Conservation (phyloP, 2,329 filamentous ascomycete species). For the Paecilomyces niveus region DNA sequence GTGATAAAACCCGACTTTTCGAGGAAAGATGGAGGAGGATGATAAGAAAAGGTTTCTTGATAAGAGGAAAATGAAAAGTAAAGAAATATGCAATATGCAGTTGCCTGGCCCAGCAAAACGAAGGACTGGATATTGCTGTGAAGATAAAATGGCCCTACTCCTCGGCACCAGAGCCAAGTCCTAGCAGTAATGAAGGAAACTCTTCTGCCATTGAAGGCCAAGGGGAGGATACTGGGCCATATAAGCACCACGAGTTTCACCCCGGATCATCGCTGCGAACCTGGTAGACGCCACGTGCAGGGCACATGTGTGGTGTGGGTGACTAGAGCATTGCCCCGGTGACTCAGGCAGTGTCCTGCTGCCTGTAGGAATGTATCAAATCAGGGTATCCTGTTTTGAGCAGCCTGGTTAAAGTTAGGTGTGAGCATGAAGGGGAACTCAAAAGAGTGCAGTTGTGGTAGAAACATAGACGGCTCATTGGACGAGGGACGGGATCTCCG, state of each 20-base stretch:
- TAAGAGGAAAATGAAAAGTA: not conserved
- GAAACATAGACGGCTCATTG: not conserved
- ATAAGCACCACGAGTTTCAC: not conserved
- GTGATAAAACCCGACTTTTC: not conserved
- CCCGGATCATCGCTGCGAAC: not conserved
- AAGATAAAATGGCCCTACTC: not conserved
- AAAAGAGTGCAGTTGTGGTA: not conserved
- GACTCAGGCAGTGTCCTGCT: conserved; percentile 1
- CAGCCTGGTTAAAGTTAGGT: not conserved
- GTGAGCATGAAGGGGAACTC: not conserved
- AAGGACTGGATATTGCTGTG: not conserved
- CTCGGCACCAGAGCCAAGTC: not conserved
- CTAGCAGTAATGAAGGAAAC: not conserved
- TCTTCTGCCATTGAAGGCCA: not conserved
- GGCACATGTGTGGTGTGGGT: conserved; percentile 1
- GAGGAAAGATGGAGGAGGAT: not conserved
- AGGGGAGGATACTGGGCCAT: not conserved
- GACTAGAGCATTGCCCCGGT: conserved; percentile 1
- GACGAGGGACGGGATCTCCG: not conserved
- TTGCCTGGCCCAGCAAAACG: not conserved
- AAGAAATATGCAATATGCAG: not conserved
- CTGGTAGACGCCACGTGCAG: conserved; percentile 1
- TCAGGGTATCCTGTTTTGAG: not conserved
- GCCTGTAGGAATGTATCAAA: conserved; percentile 1
- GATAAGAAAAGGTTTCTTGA: not conserved